phyloP scores from a whole-genome alignment of 306 rosid species.

The Vigna mungo region DNA sequence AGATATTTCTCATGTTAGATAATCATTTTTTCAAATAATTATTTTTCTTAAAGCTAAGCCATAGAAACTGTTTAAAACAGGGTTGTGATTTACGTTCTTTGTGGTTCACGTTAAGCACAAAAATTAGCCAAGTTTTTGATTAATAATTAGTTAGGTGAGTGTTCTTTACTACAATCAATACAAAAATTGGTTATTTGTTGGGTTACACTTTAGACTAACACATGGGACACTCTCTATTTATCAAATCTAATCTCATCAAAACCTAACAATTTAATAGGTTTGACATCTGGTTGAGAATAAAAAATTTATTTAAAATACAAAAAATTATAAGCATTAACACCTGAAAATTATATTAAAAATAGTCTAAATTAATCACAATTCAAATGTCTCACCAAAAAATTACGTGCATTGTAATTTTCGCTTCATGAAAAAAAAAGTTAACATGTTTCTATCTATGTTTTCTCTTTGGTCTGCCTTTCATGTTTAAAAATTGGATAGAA shows the following conservation, averaged over 20 bases:
- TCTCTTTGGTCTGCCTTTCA: conserved; percentile 3
- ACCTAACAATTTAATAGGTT: too few species aligned
- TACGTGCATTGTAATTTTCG: neutral
- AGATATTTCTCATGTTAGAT: neutral
- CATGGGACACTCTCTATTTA: conserved; percentile 25
- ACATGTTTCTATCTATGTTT: conserved; percentile 46
- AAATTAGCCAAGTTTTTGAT: neutral
- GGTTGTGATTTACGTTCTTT: neutral
- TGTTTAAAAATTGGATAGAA: conserved; percentile 27
- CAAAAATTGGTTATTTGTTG: conserved; percentile 4
- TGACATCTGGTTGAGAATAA: too few species aligned
- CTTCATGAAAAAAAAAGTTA: conserved; percentile 19
- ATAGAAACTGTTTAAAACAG: neutral
- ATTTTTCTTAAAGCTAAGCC: neutral
- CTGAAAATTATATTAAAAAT: too few species aligned
- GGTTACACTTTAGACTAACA: conserved; percentile 8
- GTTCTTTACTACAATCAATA: conserved; percentile 12
- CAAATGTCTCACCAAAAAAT: too few species aligned
- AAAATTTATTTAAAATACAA: too few species aligned
- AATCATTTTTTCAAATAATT: neutral
- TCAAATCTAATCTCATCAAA: neutral
- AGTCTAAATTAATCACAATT: too few species aligned
- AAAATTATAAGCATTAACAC: too few species aligned
- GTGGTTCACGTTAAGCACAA: conserved; percentile 1
- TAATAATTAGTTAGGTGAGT: conserved; percentile 17